Base-by-base conservation (phyloP, 2,329 filamentous ascomycete genomes). In the Aspergillus awamori region DNA sequence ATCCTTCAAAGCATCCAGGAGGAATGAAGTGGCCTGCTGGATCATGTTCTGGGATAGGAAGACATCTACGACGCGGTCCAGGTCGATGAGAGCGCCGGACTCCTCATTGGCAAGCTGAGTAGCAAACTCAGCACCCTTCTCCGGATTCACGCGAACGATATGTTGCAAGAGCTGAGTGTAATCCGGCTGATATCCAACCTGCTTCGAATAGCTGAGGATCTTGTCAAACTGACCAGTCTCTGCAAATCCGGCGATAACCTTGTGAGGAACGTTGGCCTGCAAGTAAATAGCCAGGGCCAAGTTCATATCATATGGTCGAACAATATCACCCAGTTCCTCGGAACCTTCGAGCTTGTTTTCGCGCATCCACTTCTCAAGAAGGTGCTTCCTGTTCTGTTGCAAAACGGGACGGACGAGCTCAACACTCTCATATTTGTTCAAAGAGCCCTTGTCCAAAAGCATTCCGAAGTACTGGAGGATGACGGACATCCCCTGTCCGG, bases 31-130 rank as follows among this genome's bases (percentile, higher is more conserved):
- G 7, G 94, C 94, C 78, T 97, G 93, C 76, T 98, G 96, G 53
- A 98, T 87, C 93, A 98, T 95, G 72, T 93, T 93, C 78, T 99
- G 95, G 8, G 93, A 93, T 79, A 97, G 90, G 88, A 99, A 99
- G 62, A 99, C 93, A 76, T 99, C 95, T 53, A 97, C 92, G 24
- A 97, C 93, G 51, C 94, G 92, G 74, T 97, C 92, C 60, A 98
- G 87, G 70, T 98, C 95, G 67, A 99, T 89, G 61, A 97, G 82
- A 24, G 93, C 89, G 26, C 92, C 93, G 62, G 89, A 87, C 73
- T 96, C 92, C 69, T 95, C 89, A 76, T 95, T 97, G 47, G 92
- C 94, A 63, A 99, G 85, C 65, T 91, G 87, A n/a, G 90, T 91
- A 22, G 95, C 96, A 71, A 99, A 98, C 73, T 99, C 95, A 0